Evolutionary conservation across 257 asterid species (phyloP).

Genomic region (Fraxinus americana): DNA sequence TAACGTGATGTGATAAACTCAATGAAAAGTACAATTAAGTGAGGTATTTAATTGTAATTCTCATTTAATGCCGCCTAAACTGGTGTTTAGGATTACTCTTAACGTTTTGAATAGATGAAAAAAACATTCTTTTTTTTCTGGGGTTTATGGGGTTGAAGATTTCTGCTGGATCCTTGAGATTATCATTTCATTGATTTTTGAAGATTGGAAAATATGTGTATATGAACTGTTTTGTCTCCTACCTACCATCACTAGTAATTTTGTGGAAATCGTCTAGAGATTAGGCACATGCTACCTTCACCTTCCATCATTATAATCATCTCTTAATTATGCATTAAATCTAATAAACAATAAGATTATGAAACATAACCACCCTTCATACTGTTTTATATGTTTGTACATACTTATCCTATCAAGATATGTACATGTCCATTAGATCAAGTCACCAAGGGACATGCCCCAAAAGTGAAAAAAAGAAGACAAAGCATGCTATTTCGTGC

Average conservation of each 20-base stretch:
- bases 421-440: too few relatives aligned
- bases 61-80: too few relatives aligned
- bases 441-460: not conserved
- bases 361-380: slow-evolving; percentile 32
- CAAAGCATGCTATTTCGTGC: not conserved
- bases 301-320: slow-evolving; percentile 20
- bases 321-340: slow-evolving; percentile 13
- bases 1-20: too few relatives aligned
- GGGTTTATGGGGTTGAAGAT: slow-evolving; percentile 28
- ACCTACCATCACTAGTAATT: slow-evolving; percentile 28
- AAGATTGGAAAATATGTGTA: slow-evolving; percentile 14
- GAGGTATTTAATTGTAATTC: too few relatives aligned
- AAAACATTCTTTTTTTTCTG: too few relatives aligned
- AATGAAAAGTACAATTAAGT: too few relatives aligned
- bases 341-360: slow-evolving; percentile 13
- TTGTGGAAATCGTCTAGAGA: not conserved
- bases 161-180: slow-evolving; percentile 28
- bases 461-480: too few relatives aligned
- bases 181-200: not conserved
- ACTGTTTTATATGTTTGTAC: slow-evolving; percentile 14
- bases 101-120: too few relatives aligned
- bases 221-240: slow-evolving; percentile 35
- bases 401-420: not conserved
- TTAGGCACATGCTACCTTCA: slow-evolving; percentile 34
- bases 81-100: too few relatives aligned